A percentile compares a stretch with the other conserved stretches of the same genome.
These are phyloP conservation scores for Bathelium albidoporum DNA, from an alignment of 495 filamentous ascomycete genomes.

Conservation along the genomic window DNA sequence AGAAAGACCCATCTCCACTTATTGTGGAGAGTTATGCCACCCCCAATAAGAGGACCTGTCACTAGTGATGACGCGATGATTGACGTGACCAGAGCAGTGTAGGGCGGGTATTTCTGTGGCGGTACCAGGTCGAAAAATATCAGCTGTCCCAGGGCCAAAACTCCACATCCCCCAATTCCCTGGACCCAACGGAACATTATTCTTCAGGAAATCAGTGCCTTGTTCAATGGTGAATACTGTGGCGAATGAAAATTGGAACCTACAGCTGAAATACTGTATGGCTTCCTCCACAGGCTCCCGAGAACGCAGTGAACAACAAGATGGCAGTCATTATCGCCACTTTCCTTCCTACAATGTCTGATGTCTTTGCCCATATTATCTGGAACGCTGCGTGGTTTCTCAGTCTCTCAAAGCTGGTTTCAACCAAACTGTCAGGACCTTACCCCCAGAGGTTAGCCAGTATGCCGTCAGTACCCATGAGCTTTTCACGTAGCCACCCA, in stretches of 20 bases:
- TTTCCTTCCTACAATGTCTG: neutral
- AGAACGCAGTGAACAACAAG: neutral
- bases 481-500: too few species aligned
- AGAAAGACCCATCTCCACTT: neutral
- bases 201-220: too few species aligned
- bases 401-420: too few species aligned
- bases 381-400: too few species aligned
- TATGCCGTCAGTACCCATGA: too few species aligned
- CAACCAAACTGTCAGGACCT: too few species aligned
- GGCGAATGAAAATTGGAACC: neutral
- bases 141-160: neutral
- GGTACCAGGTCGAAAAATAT: neutral
- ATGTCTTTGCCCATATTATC: neutral
- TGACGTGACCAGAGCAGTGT: neutral
- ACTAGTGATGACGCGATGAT: neutral
- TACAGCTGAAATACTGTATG: neutral
- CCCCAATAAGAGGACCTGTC: neutral
- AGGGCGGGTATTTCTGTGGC: neutral
- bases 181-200: neutral
- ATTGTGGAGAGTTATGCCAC: neutral
- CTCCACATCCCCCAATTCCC: neutral
- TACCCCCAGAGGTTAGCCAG: too few species aligned
- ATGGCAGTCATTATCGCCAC: neutral
- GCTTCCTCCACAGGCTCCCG: neutral
- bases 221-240: too few species aligned